Evolutionary conservation across 208 protist genomes (phyloP), one percentile per base, ranked within the genome.

Genomic region (Leishmania arabica): DNA sequence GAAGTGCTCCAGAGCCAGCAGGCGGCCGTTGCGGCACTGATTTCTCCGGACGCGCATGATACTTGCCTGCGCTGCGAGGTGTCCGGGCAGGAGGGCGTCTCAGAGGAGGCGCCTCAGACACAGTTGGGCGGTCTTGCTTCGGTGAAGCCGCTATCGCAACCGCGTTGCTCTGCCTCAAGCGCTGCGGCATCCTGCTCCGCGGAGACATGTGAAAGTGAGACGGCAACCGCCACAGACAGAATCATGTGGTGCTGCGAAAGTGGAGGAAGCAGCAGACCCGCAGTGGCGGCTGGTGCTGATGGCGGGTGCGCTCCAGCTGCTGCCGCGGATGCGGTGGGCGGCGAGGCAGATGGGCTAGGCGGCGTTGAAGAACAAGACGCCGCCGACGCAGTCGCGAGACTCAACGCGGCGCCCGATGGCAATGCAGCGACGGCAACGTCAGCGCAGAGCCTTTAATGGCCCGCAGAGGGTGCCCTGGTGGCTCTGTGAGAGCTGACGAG

Each of bases 1-100:
- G 76, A 84, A 8, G 76, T 84, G n/a, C 47, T 31, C 24, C 68
- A 65, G 27, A 84, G 81, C 37, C 75, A 78, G 70, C 47, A 66
- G 76, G 62, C 58, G 7, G 81, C 81, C 4, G 51, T 47, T 37
- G 51, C 53, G 17, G 72, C 72, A 37, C 69, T 73, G 69, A 19
- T 45, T 27, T 73, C 69, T 34, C 69, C n/a, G 21, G 40, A 21
- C 27, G 5, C 69, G 19, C 45, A 19, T 0, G 1, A 73, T 37
- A 15, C 3, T 53, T 24, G 13, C 17, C 69, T 3, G 68, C 40
- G 27, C 0, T 31, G 24, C 11, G 21, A 34, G 27, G 9, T 6
- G 11, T 19, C 8, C 11, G 27, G 11, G 24, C 45, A 51, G 42
- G 4, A 45, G 34, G 51, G 7, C 72, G 5, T 45, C 27, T 8